These are phyloP conservation scores for Cyclocybe aegerita DNA, from an alignment of 768 basidiomycete species.

Conservation along the genomic window DNA sequence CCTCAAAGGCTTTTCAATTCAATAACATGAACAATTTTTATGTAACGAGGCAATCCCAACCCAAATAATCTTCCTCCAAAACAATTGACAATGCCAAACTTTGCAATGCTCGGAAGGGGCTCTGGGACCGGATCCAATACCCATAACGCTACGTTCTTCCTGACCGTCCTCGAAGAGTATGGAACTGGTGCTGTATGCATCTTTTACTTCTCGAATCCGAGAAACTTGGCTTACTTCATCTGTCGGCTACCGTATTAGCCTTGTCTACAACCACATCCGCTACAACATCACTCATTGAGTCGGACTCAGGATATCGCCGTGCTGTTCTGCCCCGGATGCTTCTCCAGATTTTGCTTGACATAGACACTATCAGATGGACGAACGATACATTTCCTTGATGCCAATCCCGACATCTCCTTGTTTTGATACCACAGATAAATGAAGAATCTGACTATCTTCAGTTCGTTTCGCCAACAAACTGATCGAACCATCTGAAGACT, in stretches of 20 bases:
- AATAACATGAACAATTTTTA: background rate
- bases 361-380: background rate
- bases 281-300: conserved; percentile 10
- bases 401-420: background rate
- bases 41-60: conserved; percentile 37
- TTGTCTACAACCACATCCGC: conserved; percentile 15
- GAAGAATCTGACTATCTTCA: background rate
- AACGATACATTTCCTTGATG: background rate
- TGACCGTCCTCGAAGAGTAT: conserved; percentile 44
- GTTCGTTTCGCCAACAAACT: conserved; percentile 49
- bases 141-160: conserved; percentile 30
- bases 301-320: too few relatives aligned
- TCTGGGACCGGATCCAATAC: conserved; percentile 30
- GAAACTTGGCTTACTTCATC: background rate
- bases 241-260: conserved; percentile 24
- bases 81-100: conserved; percentile 44
- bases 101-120: conserved; percentile 37
- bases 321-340: too few relatives aligned
- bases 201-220: background rate
- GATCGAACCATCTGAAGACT: conserved; percentile 87
- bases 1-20: background rate
- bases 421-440: background rate
- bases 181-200: conserved; percentile 31
- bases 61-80: conserved; percentile 36
- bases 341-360: too few relatives aligned